These are phyloP conservation scores for Schoenoplectus tabernaemontani DNA, from an alignment of 202 grass and related monocot species.

Conservation along the genomic window DNA sequence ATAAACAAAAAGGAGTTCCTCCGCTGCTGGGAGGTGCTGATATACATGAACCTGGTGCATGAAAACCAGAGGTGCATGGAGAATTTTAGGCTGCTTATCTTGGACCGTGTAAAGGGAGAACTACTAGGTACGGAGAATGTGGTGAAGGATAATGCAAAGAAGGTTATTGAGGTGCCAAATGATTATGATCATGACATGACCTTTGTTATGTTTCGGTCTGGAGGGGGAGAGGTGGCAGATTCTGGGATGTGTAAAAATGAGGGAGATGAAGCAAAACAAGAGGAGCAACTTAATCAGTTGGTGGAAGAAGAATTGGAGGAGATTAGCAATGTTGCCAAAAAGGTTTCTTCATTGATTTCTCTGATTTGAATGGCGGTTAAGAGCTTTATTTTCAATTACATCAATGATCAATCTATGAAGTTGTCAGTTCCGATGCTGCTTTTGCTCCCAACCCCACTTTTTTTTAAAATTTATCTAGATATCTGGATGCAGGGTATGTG, in stretches of 20 bases:
- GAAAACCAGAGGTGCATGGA: constrained; percentile 42
- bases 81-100: constrained; percentile 74
- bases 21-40: constrained; percentile 75
- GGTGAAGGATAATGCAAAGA: constrained; percentile 41
- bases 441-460: not conserved
- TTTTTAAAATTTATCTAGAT: not conserved
- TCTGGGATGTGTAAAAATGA: constrained; percentile 29
- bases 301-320: constrained; percentile 62
- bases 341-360: constrained; percentile 32
- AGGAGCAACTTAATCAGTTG: constrained; percentile 66
- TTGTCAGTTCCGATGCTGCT: not conserved
- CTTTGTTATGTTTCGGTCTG: constrained; percentile 67
- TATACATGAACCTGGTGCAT: constrained; percentile 62
- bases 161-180: constrained; percentile 44
- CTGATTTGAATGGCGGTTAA: not conserved
- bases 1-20: constrained; percentile 89
- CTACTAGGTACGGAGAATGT: constrained; percentile 40
- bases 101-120: constrained; percentile 55
- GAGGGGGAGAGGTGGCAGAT: constrained; percentile 27
- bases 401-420: not conserved
- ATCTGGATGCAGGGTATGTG: not conserved
- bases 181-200: constrained; percentile 42
- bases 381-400: not conserved
- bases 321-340: constrained; percentile 46
- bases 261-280: constrained; percentile 50